Evolutionary conservation across 2,329 filamentous ascomycete species (phyloP), one percentile per base, ranked within the genome.

Genomic region (Chalaropsis ovoidea): DNA sequence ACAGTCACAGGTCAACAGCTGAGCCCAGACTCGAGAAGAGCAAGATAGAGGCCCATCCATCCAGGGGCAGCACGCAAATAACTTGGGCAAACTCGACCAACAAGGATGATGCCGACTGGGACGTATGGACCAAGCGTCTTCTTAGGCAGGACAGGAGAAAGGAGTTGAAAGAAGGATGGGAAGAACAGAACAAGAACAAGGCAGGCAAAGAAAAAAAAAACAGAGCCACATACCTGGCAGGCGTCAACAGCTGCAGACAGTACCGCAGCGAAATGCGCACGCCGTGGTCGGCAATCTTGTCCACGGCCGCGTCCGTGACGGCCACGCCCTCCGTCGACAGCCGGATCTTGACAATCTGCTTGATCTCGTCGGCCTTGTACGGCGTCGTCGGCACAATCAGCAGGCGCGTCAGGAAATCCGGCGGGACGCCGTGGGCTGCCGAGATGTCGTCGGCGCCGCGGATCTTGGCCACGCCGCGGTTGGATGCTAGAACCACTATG

Each of bases 401-500:
- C 65, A 99, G 85, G 68, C 94, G 90, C 65, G 90, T 88, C 65
- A 99, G 83, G 70, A 99, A 91, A 76, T 99, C 94, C 10, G 93
- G 85, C 17, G 94, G 94, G 70, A 99, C 87, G 73, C 94, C 94
- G 77, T 99, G 94, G 3, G 94, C 90, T 65, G 91, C 90, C 71
- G 88, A 81, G 73, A 94, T 82, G 75, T 89, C 84, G 71, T 88
- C 83, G 66, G 89, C 93, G 73, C 93, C 93, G 71, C 91, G 89
- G 73, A 99, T 94, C 70, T 90, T 89, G 69, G 90, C 93, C 80
- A 92, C 87, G 75, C 94, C 94, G 72, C 94, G 88, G 79, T 99
- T 99, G 52, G 94, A 97, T 67, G 94, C 94, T 68, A 99, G 86
- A 70, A 99, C 94, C 68, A 99, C 94, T 73, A 99, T 96, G 67